Conservation (phyloP, 2,329 filamentous ascomycete genomes). For the Nemania diffusa region DNA sequence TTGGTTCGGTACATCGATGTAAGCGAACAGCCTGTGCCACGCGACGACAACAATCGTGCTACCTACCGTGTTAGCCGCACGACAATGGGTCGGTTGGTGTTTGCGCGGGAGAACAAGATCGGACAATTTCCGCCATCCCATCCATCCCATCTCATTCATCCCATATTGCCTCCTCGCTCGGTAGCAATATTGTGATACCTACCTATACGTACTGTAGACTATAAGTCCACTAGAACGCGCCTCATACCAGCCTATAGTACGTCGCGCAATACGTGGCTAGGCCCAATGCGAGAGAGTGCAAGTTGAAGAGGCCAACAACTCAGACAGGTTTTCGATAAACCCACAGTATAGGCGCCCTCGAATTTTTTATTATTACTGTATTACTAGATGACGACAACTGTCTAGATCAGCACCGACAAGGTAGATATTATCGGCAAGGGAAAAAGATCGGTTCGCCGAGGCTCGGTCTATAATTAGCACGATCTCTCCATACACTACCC, state of each 20-base stretch:
- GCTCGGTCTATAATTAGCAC: slow-evolving; percentile 35
- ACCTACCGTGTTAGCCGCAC: slow-evolving; percentile 13
- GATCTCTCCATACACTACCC: slow-evolving; percentile 13
- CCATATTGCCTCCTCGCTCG: background rate
- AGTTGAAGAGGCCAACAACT: background rate
- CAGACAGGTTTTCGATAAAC: background rate
- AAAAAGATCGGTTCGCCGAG: slow-evolving; percentile 26
- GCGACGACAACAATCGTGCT: slow-evolving; percentile 9
- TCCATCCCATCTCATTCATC: background rate
- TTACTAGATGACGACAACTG: background rate
- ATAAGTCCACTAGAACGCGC: background rate
- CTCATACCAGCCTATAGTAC: background rate
- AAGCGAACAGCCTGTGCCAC: slow-evolving; percentile 21
- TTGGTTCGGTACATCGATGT: slow-evolving; percentile 7
- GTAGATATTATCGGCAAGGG: slow-evolving; percentile 22
- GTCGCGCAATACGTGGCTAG: background rate
- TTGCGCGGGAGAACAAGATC: slow-evolving; percentile 1
- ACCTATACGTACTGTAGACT: too few relatives aligned
- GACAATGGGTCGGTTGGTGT: slow-evolving; percentile 16
- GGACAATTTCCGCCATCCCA: slow-evolving; percentile 11
- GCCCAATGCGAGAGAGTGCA: background rate
- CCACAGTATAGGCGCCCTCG: background rate
- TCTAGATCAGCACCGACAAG: background rate
- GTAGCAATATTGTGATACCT: slow-evolving; percentile 6
- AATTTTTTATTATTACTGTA: background rate